phyloP scores from a whole-genome alignment of 2,329 filamentous ascomycete genomes.

The Orbilia quercus region DNA sequence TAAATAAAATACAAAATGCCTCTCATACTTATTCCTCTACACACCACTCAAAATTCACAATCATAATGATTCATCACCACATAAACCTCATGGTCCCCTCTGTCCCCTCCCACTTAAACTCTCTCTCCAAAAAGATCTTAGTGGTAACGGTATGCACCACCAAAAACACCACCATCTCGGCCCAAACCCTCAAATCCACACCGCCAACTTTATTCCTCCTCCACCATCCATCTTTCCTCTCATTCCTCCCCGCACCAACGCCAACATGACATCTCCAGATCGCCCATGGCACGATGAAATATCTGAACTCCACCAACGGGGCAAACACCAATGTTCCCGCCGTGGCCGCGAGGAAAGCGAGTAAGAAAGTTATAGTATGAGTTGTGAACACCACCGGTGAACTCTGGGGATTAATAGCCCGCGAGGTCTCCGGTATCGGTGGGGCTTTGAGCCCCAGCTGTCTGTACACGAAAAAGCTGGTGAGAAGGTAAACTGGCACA shows the following conservation, averaged over 20 bases:
- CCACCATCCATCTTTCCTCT: slow-evolving; percentile 19
- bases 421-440: slow-evolving; percentile 53
- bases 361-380: slow-evolving; percentile 66
- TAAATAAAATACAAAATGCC: too few species aligned
- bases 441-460: slow-evolving; percentile 66
- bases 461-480: slow-evolving; percentile 75
- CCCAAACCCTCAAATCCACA: slow-evolving; percentile 65
- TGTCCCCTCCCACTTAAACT: slow-evolving; percentile 73
- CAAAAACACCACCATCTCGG: slow-evolving; percentile 78
- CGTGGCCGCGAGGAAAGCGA: slow-evolving; percentile 76
- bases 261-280: slow-evolving; percentile 83
- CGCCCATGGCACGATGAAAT: slow-evolving; percentile 95
- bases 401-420: slow-evolving; percentile 55
- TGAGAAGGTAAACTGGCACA: slow-evolving; percentile 76
- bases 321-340: slow-evolving; percentile 84
- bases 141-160: slow-evolving; percentile 74
- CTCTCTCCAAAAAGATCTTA: slow-evolving; percentile 76
- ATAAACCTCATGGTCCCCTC: slow-evolving; percentile 79
- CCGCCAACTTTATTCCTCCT: slow-evolving; percentile 40
- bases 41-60: neutral
- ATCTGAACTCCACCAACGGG: slow-evolving; percentile 91
- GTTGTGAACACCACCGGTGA: slow-evolving; percentile 67
- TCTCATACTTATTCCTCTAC: too few species aligned
- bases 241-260: slow-evolving; percentile 18
- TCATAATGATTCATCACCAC: slow-evolving; percentile 70